phyloP scores from a whole-genome alignment of 805 yeast species.

The Blastobotrys americana region DNA sequence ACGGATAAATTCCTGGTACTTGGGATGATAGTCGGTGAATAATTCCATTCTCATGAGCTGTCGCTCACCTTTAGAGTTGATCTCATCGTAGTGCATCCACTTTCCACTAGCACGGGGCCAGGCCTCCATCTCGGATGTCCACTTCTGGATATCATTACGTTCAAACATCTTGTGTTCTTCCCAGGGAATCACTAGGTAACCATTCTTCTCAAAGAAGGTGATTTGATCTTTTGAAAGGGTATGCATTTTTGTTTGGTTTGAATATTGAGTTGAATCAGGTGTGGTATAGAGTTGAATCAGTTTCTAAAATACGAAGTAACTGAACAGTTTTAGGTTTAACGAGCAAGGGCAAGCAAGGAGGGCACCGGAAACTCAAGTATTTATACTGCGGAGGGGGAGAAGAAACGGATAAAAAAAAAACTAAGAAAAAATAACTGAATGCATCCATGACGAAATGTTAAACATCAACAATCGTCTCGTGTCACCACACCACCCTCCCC shows the following conservation, averaged over 20 bases:
- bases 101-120: constrained; percentile 10
- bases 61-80: constrained; percentile 12
- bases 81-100: constrained; percentile 14
- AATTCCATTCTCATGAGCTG: constrained; percentile 12
- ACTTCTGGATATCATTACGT: constrained; percentile 7
- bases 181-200: constrained; percentile 9
- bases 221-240: constrained; percentile 6
- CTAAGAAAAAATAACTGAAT: no score
- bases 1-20: constrained; percentile 10
- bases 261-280: not conserved
- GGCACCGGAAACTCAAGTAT: no score
- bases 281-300: not conserved
- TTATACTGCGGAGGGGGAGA: not conserved
- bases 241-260: not conserved
- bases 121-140: constrained; percentile 11
- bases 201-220: constrained; percentile 6
- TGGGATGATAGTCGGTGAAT: constrained; percentile 10
- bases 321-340: not conserved
- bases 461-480: not conserved
- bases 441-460: not conserved
- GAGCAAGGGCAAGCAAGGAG: no score
- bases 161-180: constrained; percentile 11
- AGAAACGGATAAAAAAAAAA: not conserved
- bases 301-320: not conserved
- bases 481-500: constrained; percentile 1